These are phyloP conservation scores for Torulaspora gathmanii DNA, from an alignment of 805 yeast species.

Conservation along the genomic window DNA sequence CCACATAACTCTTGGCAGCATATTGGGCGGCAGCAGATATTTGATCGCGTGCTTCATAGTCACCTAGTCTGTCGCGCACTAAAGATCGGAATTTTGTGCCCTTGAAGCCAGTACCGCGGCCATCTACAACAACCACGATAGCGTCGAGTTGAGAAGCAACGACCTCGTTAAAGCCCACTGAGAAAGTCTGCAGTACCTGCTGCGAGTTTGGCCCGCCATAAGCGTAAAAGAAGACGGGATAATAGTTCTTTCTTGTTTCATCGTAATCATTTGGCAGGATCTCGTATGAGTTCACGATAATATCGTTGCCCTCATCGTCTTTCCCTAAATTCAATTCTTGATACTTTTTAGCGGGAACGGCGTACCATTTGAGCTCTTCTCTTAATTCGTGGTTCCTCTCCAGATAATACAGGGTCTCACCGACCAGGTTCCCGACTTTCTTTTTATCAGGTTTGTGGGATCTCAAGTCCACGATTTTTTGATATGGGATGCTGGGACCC, in stretches of 20 bases:
- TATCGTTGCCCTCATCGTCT: conserved; percentile 44
- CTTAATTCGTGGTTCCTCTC: conserved; percentile 43
- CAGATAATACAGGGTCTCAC: conserved; percentile 32
- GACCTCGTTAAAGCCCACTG: conserved; percentile 64
- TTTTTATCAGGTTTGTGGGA: conserved; percentile 23
- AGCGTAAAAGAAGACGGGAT: conserved; percentile 84
- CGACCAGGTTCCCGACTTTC: conserved; percentile 18
- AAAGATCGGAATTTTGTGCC: conserved; percentile 71
- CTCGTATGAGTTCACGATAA: conserved; percentile 63
- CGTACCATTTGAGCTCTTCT: conserved; percentile 40
- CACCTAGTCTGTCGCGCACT: conserved; percentile 79
- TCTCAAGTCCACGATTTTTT: conserved; percentile 58
- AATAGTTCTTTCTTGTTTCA: conserved; percentile 43
- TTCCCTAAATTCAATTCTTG: conserved; percentile 51
- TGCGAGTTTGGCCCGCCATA: conserved; percentile 98
- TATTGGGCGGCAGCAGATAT: conserved; percentile 76
- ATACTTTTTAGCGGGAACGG: conserved; percentile 52
- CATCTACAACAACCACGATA: conserved; percentile 91
- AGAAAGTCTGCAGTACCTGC: conserved; percentile 58
- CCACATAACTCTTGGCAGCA: conserved; percentile 59
- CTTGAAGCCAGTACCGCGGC: conserved; percentile 92
- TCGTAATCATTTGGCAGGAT: conserved; percentile 73
- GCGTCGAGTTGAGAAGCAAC: conserved; percentile 74
- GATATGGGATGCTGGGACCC: conserved; percentile 81
- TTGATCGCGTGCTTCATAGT: conserved; percentile 81